Base-by-base conservation (phyloP, 495 filamentous ascomycete species). In the Neurospora africana region DNA sequence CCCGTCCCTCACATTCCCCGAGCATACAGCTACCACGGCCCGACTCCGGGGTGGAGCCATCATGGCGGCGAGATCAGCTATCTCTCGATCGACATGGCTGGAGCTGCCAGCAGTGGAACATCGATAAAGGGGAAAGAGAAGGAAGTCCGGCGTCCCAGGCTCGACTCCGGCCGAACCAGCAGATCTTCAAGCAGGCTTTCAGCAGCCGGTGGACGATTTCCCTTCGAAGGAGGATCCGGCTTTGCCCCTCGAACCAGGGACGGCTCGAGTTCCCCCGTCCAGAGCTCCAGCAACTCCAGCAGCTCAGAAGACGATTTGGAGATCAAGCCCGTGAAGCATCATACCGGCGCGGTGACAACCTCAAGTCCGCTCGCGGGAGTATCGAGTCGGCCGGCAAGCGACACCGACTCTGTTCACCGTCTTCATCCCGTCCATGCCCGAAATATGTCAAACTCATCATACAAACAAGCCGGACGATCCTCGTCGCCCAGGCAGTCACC, bases 1-100 rank as follows among this genome's bases (percentile, higher is more conserved):
- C 84, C 83, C 53, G 70, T 83, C 40, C 81, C 82, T 15, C 80
- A 79, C 2, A 68, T 84, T 33, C 82, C 82, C 19, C 80, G 81
- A 21, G 78, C 77, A 33, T 82, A 84, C 73, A 84, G 83, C 72
- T 82, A 81, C 75, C 78, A 74, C 72, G 81, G 78, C 75, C 75
- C 81, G 73, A 76, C 78, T 21, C 72, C 78, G 17, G 76, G 77
- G 5, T 80, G 81, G 79, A 72, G 69, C 35, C 69, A 69, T 39
- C 71, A 72, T 33, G 68, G 61, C 30, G 67, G 74, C 23, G 75
- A 81, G 38, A 67, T 76, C 47, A 73, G 41, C 44, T 76, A 78
- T 71, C 73, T 58, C 61, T 70, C 74, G 27, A 58, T 77, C 35
- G 79, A 75, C 30, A 35, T 37, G 30, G 53, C 53, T 33, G 53